A percentile compares a stretch with the other conserved stretches of the same genome.
Evolutionary conservation across 2,329 filamentous ascomycete genomes (phyloP).

Genomic region (Aspergillus chevalieri): DNA sequence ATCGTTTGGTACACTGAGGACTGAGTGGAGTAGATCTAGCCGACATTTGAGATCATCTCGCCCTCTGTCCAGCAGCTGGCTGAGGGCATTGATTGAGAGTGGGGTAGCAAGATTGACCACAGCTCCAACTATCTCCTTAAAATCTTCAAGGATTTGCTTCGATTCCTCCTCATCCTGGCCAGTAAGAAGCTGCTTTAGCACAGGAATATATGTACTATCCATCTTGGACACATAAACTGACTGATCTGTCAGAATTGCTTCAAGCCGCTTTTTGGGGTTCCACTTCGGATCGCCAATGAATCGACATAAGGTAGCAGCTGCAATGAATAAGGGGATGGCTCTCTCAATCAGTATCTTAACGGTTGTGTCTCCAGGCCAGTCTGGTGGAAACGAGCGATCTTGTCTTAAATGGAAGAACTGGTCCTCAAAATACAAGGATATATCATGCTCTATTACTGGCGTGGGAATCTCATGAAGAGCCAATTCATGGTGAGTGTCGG

Average conservation of each 20-base stretch:
- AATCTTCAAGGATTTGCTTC: constrained; percentile 10
- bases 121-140: constrained; percentile 16
- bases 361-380: constrained; percentile 1
- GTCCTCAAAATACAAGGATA: constrained; percentile 11
- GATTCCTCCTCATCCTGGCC: constrained; percentile 6
- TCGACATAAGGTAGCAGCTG: constrained; percentile 4
- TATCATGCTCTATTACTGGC: constrained; percentile 12
- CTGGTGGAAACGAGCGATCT: constrained; percentile 3
- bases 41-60: constrained; percentile 6
- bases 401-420: constrained; percentile 5
- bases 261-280: constrained; percentile 10
- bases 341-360: not conserved
- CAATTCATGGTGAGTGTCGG: not conserved
- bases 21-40: constrained; percentile 12
- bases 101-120: constrained; percentile 19
- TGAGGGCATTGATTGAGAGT: constrained; percentile 13
- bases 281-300: constrained; percentile 1
- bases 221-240: constrained; percentile 11
- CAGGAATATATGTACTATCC: constrained; percentile 16
- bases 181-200: constrained; percentile 13
- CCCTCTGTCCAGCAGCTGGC: constrained; percentile 5
- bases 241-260: constrained; percentile 5
- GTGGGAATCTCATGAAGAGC: constrained; percentile 8
- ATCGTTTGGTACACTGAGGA: constrained; percentile 11
- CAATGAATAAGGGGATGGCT: constrained; percentile 2